Percentiles rank a stretch among this genome's conserved stretches.
These are phyloP conservation scores for Xylaria hypoxylon DNA, from an alignment of 2,329 filamentous ascomycete species.

Conservation along the genomic window DNA sequence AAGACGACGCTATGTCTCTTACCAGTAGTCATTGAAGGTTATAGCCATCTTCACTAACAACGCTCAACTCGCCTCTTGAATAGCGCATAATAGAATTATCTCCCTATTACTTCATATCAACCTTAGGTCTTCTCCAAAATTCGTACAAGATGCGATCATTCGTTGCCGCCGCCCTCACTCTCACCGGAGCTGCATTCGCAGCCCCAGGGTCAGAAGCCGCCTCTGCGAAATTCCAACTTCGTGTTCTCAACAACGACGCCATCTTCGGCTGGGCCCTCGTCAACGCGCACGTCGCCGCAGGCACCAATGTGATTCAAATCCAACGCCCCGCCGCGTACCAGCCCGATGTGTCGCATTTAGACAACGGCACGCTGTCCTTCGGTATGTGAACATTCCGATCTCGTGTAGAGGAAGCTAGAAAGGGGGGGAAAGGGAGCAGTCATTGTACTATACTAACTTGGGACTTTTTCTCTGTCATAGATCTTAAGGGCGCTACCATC, in stretches of 20 bases:
- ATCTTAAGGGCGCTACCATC: conserved; percentile 19
- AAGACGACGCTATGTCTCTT: conserved; percentile 3
- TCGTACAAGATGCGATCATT: conserved; percentile 36
- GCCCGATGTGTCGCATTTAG: conserved; percentile 39
- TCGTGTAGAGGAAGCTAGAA: too few species aligned
- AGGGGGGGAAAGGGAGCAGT: not conserved
- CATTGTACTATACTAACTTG: not conserved
- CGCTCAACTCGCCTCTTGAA: not conserved
- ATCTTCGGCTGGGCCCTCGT: conserved; percentile 41
- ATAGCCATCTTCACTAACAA: not conserved
- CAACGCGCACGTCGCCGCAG: conserved; percentile 40
- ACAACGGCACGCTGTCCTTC: conserved; percentile 36
- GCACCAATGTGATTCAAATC: conserved; percentile 41
- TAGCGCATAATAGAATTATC: not conserved
- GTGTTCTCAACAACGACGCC: conserved; percentile 20
- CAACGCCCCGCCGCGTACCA: conserved; percentile 41
- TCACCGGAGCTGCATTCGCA: conserved; percentile 35
- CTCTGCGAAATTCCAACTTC: conserved; percentile 39
- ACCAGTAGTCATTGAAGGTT: not conserved
- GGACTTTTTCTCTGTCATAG: not conserved
- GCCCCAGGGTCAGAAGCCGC: conserved; percentile 23
- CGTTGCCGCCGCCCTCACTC: conserved; percentile 33
- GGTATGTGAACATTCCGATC: conserved; percentile 30
- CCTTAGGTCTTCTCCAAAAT: not conserved
- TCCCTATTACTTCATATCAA: not conserved